Conservation (phyloP, 192 early-diverging fungal genomes). For the Lobosporangium transversale region DNA sequence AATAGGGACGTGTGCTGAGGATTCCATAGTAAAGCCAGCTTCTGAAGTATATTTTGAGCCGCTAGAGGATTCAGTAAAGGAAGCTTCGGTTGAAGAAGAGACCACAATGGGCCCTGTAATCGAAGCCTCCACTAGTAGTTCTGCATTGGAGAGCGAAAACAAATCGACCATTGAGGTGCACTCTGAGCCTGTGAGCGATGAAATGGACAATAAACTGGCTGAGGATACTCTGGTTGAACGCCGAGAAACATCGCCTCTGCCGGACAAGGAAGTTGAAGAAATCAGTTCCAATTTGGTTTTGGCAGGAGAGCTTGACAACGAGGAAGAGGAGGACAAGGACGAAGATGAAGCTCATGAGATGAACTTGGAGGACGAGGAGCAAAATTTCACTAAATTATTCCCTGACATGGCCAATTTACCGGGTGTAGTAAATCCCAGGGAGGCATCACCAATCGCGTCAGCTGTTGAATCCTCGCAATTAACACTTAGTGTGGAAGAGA, state of each 20-base stretch:
- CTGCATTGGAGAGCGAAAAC: too few species aligned
- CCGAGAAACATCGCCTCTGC: too few species aligned
- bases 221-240: too few species aligned
- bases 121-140: not conserved
- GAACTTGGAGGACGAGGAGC: conserved; percentile 59
- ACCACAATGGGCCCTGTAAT: not conserved
- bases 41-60: not conserved
- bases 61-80: not conserved
- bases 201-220: too few species aligned
- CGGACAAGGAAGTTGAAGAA: not conserved
- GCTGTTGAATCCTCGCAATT: not conserved
- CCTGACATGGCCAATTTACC: conserved; percentile 35
- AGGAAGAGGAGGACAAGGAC: conserved; percentile 26
- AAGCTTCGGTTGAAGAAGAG: not conserved
- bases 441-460: not conserved
- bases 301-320: not conserved
- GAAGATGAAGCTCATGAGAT: conserved; percentile 22
- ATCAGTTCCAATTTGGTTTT: not conserved
- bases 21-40: too few species aligned
- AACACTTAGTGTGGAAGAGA: conserved; percentile 19
- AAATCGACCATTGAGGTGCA: not conserved
- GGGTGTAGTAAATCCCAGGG: conserved; percentile 26
- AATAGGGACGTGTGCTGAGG: too few species aligned
- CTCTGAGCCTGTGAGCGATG: not conserved
- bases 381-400: conserved; percentile 55